phyloP scores from a whole-genome alignment of 225 moss, liverwort and hornwort species.

The Pleurozium schreberi region DNA sequence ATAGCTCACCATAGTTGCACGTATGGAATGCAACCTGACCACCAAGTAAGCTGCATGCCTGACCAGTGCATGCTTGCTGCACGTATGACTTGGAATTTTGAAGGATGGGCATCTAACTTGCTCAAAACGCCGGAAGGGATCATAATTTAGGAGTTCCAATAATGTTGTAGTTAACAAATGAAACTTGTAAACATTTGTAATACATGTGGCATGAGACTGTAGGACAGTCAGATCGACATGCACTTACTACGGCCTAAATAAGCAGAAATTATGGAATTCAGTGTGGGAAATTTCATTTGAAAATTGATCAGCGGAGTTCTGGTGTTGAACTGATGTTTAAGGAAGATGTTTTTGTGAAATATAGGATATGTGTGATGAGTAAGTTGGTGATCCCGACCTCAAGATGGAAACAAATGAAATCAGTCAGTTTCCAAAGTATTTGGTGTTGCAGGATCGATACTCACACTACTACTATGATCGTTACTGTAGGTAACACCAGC shows the following conservation, averaged over 20 bases:
- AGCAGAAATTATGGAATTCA: too few relatives aligned
- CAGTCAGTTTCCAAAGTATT: not conserved
- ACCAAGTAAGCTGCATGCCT: not conserved
- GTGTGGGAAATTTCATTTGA: not conserved
- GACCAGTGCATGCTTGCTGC: not conserved
- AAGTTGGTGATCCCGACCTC: not conserved
- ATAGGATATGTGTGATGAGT: not conserved
- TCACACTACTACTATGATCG: too few relatives aligned
- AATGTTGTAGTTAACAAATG: not conserved
- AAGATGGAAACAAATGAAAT: not conserved
- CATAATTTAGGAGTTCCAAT: not conserved
- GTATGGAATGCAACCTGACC: not conserved
- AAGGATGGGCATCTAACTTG: not conserved
- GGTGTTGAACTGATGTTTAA: not conserved
- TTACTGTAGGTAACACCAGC: too few relatives aligned
- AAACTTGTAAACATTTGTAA: too few relatives aligned
- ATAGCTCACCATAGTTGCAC: not conserved
- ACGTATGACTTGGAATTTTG: not conserved
- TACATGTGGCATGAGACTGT: not conserved
- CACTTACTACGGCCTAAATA: not conserved
- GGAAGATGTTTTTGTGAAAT: not conserved
- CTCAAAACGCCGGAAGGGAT: not conserved
- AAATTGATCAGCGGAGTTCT: not conserved
- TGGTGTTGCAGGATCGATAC: too few relatives aligned
- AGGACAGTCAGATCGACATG: not conserved